Evolutionary conservation across 768 basidiomycete genomes (phyloP).

Genomic region (Phlebiopsis gigantea): DNA sequence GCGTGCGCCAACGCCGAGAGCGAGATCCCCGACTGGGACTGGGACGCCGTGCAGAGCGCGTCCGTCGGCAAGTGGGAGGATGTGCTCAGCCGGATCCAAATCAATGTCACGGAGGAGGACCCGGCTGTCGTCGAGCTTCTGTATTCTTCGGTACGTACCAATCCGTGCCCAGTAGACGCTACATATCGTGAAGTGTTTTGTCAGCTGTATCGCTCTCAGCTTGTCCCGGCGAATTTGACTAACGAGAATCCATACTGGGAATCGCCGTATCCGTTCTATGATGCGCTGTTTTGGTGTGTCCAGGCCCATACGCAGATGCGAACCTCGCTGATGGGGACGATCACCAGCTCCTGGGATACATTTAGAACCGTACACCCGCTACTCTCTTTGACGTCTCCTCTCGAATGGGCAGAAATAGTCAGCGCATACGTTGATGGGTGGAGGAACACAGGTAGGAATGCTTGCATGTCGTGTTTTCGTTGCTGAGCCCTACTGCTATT

Average conservation of each 20-base stretch:
- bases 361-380: conserved; percentile 50
- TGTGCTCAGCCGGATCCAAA: conserved; percentile 32
- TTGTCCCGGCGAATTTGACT: conserved; percentile 49
- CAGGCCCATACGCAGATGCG: neutral
- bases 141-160: conserved; percentile 38
- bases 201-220: conserved; percentile 43
- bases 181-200: neutral
- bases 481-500: neutral
- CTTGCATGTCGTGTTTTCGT: neutral
- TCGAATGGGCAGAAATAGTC: conserved; percentile 43
- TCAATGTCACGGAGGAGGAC: conserved; percentile 34
- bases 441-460: conserved; percentile 35
- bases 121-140: conserved; percentile 38
- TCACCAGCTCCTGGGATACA: conserved; percentile 45
- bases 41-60: conserved; percentile 33
- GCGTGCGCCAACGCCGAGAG: conserved; percentile 23
- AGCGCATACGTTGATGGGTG: conserved; percentile 48
- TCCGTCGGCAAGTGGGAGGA: conserved; percentile 39
- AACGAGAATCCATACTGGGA: conserved; percentile 48
- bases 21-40: conserved; percentile 35
- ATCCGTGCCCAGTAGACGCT: neutral
- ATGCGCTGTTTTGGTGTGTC: conserved; percentile 44
- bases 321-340: neutral
- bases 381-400: conserved; percentile 39
- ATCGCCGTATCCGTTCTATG: conserved; percentile 42